Percentiles rank a stretch among this genome's conserved stretches.
phyloP scores from a whole-genome alignment of 2,329 filamentous ascomycete genomes.

The Trichophyton verrucosum region DNA sequence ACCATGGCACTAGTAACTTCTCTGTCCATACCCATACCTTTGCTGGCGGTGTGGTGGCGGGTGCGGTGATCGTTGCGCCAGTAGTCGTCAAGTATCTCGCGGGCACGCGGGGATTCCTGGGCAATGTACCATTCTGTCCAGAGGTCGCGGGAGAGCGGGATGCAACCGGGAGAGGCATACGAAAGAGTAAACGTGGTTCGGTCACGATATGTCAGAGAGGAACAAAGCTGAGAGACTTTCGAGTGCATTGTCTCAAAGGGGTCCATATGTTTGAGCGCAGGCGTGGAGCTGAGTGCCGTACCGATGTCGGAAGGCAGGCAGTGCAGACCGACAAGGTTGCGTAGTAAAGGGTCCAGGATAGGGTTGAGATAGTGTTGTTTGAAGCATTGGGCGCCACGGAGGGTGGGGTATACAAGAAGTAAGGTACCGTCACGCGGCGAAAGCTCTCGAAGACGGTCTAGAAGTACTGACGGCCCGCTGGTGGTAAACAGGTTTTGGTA shows the following conservation, averaged over 20 bases:
- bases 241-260: constrained; percentile 41
- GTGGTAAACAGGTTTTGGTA: constrained; percentile 47
- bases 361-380: constrained; percentile 48
- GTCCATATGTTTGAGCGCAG: constrained; percentile 41
- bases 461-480: constrained; percentile 44
- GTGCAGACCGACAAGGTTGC: constrained; percentile 47
- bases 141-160: constrained; percentile 39
- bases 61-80: constrained; percentile 27
- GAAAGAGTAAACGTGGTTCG: constrained; percentile 33
- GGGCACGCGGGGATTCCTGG: constrained; percentile 49
- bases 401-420: constrained; percentile 52
- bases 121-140: constrained; percentile 56
- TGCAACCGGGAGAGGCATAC: constrained; percentile 40
- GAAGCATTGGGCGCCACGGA: constrained; percentile 45
- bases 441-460: constrained; percentile 49
- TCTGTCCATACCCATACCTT: constrained; percentile 21
- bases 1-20: constrained; percentile 41
- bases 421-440: constrained; percentile 46
- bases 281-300: constrained; percentile 42
- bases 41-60: constrained; percentile 18
- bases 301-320: constrained; percentile 46
- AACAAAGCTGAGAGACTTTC: constrained; percentile 30
- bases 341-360: constrained; percentile 48
- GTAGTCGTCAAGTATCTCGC: constrained; percentile 36
- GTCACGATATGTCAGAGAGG: constrained; percentile 20